Evolutionary conservation across 176 grass and related monocot genomes (phyloP).

Genomic region (Poa annua): DNA sequence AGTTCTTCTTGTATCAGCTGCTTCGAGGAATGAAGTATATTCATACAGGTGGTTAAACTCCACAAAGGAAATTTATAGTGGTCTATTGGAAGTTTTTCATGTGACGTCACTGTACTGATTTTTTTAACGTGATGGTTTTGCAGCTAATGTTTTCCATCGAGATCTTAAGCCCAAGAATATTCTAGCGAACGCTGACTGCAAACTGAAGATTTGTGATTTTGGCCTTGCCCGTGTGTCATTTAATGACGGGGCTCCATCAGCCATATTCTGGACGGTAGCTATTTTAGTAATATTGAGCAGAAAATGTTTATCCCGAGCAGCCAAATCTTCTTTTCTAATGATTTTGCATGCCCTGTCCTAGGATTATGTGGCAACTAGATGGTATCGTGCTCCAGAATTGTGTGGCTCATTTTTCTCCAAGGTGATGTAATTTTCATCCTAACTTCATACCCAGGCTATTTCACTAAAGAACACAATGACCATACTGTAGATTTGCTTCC

Average conservation of each 20-base stretch:
- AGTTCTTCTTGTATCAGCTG: slow-evolving; percentile 92
- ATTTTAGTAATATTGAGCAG: slow-evolving; percentile 31
- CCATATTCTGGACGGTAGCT: slow-evolving; percentile 94
- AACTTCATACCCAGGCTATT: slow-evolving; percentile 24
- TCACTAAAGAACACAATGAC: background rate
- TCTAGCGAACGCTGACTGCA: slow-evolving; percentile 93
- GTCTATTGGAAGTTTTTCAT: background rate
- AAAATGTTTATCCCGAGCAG: background rate
- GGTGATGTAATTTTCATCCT: slow-evolving; percentile 47
- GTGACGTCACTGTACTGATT: slow-evolving; percentile 9
- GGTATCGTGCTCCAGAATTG: slow-evolving; percentile 92
- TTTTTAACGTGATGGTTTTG: slow-evolving; percentile 30
- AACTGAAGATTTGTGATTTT: slow-evolving; percentile 89
- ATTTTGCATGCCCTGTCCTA: slow-evolving; percentile 38
- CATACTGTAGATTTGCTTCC: background rate
- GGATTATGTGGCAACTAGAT: slow-evolving; percentile 96
- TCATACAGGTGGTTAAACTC: slow-evolving; percentile 68
- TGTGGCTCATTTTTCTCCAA: slow-evolving; percentile 96
- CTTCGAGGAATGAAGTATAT: slow-evolving; percentile 91
- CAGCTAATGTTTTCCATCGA: slow-evolving; percentile 89
- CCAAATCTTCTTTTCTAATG: slow-evolving; percentile 32
- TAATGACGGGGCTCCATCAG: slow-evolving; percentile 78
- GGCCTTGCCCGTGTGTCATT: slow-evolving; percentile 91
- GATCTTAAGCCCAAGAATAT: slow-evolving; percentile 98
- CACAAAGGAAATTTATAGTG: background rate